Evolutionary conservation across 73 alveolate genomes (phyloP).

Genomic region (Paramecium biaurelia): DNA sequence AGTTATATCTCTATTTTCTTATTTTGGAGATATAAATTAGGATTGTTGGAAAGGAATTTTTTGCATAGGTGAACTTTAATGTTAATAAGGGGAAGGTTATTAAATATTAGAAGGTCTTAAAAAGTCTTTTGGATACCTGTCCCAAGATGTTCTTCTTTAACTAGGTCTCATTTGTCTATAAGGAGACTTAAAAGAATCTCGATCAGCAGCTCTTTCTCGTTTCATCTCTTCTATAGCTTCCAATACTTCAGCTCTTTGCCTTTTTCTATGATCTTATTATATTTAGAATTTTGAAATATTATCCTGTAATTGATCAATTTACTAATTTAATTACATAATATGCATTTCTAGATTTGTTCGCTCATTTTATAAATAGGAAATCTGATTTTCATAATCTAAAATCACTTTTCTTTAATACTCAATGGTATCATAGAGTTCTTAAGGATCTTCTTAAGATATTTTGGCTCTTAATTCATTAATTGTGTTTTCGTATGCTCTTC

Average conservation of each 20-base stretch:
- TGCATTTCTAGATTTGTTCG: conserved; percentile 6
- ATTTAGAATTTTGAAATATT: not conserved
- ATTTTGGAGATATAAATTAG: not conserved
- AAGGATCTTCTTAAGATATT: not conserved
- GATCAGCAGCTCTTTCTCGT: conserved; percentile 20
- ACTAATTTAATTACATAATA: not conserved
- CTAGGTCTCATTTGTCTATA: not conserved
- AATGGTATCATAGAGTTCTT: conserved; percentile 17
- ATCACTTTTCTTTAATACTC: conserved; percentile 9
- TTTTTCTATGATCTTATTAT: conserved; percentile 26
- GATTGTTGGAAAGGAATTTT: not conserved
- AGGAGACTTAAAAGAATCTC: conserved; percentile 28
- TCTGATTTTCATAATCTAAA: not conserved
- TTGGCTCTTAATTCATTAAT: not conserved
- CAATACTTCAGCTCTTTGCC: conserved; percentile 17
- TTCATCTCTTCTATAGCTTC: conserved; percentile 48
- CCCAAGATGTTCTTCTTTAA: not conserved
- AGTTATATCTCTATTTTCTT: conserved; percentile 22
- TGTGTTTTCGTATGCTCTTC: conserved; percentile 39
- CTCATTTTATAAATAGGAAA: not conserved
- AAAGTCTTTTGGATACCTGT: not conserved
- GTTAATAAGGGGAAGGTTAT: not conserved
- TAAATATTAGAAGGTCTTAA: not conserved
- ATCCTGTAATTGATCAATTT: not conserved
- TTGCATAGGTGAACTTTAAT: not conserved